Percentiles rank a stretch among this genome's conserved stretches.
Evolutionary conservation across 2,329 filamentous ascomycete genomes (phyloP).

Genomic region (Macroventuria anomochaeta): DNA sequence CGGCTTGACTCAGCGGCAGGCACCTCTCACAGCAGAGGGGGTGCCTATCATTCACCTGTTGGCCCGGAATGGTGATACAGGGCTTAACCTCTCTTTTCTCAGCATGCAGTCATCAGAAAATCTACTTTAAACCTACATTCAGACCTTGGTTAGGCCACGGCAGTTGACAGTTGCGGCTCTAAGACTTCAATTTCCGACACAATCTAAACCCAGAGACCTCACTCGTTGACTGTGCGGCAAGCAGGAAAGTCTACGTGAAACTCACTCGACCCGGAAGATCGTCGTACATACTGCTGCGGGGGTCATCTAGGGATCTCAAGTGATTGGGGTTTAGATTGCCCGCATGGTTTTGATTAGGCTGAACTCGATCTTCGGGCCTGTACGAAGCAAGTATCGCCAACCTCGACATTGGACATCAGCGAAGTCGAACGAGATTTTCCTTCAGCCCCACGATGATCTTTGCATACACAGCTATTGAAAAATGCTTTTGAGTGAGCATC

Average conservation of each 20-base stretch:
- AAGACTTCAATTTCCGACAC: slow-evolving; percentile 3
- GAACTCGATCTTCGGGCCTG: slow-evolving; percentile 26
- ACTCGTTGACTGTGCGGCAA: not conserved
- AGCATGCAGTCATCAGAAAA: too few species aligned
- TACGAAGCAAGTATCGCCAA: slow-evolving; percentile 1
- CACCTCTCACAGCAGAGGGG: too few species aligned
- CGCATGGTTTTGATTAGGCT: slow-evolving; percentile 38
- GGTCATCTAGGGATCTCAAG: slow-evolving; percentile 20
- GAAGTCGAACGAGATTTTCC: not conserved
- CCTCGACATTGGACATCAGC: slow-evolving; percentile 8
- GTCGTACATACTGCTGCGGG: not conserved
- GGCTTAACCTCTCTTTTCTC: too few species aligned
- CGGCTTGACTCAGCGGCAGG: too few species aligned
- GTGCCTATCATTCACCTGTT: not conserved
- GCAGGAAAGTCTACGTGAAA: slow-evolving; percentile 7
- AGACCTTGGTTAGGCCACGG: not conserved
- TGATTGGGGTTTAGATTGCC: slow-evolving; percentile 36
- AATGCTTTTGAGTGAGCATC: not conserved
- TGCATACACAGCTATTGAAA: not conserved
- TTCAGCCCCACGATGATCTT: not conserved
- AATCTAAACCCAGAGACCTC: not conserved
- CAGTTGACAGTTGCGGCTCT: slow-evolving; percentile 7
- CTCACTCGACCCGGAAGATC: not conserved
- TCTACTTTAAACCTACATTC: not conserved
- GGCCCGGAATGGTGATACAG: too few species aligned